Evolutionary conservation across 1,284 basidiomycete genomes (phyloP).

Genomic region (Cryptococcus depauperatus): DNA sequence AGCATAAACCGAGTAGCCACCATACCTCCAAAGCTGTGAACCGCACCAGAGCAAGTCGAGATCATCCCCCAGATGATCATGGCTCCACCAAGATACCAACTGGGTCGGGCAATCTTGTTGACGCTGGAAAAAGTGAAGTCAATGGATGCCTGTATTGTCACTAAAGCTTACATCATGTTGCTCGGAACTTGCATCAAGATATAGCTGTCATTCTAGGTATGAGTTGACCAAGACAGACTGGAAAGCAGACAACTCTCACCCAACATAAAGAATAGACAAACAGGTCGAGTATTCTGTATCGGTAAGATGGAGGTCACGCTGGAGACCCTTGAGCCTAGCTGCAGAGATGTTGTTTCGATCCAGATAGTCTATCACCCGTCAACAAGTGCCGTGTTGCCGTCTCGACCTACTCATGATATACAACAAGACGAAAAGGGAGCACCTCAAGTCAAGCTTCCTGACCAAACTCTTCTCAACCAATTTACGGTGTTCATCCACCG

Average conservation of each 20-base stretch:
- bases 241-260: slow-evolving; percentile 40
- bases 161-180: slow-evolving; percentile 21
- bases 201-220: slow-evolving; percentile 9
- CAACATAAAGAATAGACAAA: slow-evolving; percentile 61
- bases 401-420: slow-evolving; percentile 28
- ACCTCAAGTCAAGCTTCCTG: slow-evolving; percentile 28
- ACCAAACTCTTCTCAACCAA: slow-evolving; percentile 26
- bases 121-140: slow-evolving; percentile 6
- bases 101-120: slow-evolving; percentile 29
- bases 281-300: slow-evolving; percentile 62
- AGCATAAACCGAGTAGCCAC: slow-evolving; percentile 27
- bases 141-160: not conserved
- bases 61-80: slow-evolving; percentile 34
- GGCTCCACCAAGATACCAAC: slow-evolving; percentile 25
- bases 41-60: slow-evolving; percentile 27
- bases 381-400: not conserved
- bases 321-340: slow-evolving; percentile 48
- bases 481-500: slow-evolving; percentile 12
- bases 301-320: slow-evolving; percentile 58
- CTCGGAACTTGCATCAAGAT: slow-evolving; percentile 26
- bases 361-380: slow-evolving; percentile 17
- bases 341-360: slow-evolving; percentile 23
- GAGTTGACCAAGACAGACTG: not conserved
- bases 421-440: slow-evolving; percentile 30
- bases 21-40: slow-evolving; percentile 24